phyloP scores from a whole-genome alignment of 768 basidiomycete species.

The Pholiota microspora region DNA sequence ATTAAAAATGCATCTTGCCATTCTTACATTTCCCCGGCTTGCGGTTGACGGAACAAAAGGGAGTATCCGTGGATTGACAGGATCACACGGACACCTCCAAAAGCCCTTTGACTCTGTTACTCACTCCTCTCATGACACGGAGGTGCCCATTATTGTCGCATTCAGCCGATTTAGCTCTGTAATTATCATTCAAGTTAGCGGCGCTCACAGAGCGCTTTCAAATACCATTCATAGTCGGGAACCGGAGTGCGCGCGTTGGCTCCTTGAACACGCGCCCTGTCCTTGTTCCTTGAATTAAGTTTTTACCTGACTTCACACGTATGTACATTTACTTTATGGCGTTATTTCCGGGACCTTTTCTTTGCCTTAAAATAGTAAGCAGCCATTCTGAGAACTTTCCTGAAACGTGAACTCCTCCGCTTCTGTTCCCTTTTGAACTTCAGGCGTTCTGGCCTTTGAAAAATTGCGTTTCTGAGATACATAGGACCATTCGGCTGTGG shows the following conservation, averaged over 20 bases:
- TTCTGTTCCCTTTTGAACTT: not conserved
- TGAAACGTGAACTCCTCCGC: slow-evolving; percentile 3
- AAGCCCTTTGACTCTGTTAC: not conserved
- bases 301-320: not conserved
- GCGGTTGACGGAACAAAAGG: not conserved
- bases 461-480: too few relatives aligned
- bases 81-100: not conserved
- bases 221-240: not conserved
- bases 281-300: slow-evolving; percentile 7
- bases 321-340: slow-evolving; percentile 3
- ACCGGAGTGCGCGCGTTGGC: not conserved
- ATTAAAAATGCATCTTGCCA: not conserved
- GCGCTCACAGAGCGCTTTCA: too few relatives aligned
- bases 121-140: too few relatives aligned
- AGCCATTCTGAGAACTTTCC: slow-evolving; percentile 8
- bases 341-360: not conserved
- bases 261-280: not conserved
- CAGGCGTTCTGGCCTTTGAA: too few relatives aligned
- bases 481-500: too few relatives aligned
- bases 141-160: too few relatives aligned
- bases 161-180: not conserved
- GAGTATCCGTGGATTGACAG: not conserved
- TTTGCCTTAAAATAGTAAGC: not conserved
- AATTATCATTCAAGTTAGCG: too few relatives aligned
- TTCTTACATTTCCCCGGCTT: not conserved